Percentiles rank a stretch among this genome's conserved stretches.
These are phyloP conservation scores for Symbiodinium pilosum DNA, from an alignment of 73 alveolate species.

Conservation along the genomic window DNA sequence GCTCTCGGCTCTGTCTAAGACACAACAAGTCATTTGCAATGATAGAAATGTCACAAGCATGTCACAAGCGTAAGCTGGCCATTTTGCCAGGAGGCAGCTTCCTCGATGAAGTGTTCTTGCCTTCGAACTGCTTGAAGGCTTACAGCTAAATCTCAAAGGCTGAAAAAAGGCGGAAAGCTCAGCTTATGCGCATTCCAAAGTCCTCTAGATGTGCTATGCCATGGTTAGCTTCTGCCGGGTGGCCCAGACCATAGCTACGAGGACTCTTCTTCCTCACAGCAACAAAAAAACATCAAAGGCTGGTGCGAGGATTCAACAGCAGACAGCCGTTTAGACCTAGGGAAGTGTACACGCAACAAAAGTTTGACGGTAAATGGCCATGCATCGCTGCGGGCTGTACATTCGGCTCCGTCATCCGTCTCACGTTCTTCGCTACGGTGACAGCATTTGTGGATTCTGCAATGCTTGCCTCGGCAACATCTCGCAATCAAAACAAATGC, in stretches of 20 bases:
- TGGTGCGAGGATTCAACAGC: too few species aligned
- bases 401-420: conserved; percentile 78
- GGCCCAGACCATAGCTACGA: conserved; percentile 38
- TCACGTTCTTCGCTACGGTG: not conserved
- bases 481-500: not conserved
- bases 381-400: conserved; percentile 29
- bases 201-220: too few species aligned
- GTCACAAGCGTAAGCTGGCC: too few species aligned
- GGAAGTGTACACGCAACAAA: too few species aligned
- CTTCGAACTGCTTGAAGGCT: not conserved
- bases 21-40: too few species aligned
- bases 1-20: too few species aligned
- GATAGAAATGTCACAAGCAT: too few species aligned
- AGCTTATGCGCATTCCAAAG: too few species aligned
- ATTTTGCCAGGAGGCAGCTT: not conserved
- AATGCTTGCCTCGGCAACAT: conserved; percentile 34
- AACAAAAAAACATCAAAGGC: too few species aligned
- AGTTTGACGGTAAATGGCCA: too few species aligned
- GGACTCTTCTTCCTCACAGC: conserved; percentile 61
- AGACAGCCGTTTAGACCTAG: too few species aligned
- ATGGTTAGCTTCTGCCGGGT: not conserved
- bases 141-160: not conserved
- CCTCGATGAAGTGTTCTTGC: not conserved
- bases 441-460: conserved; percentile 32
- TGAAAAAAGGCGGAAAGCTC: too few species aligned